A percentile compares a stretch with the other conserved stretches of the same genome.
Conservation (phyloP, 768 basidiomycete species). For the Leccinum obscurum region DNA sequence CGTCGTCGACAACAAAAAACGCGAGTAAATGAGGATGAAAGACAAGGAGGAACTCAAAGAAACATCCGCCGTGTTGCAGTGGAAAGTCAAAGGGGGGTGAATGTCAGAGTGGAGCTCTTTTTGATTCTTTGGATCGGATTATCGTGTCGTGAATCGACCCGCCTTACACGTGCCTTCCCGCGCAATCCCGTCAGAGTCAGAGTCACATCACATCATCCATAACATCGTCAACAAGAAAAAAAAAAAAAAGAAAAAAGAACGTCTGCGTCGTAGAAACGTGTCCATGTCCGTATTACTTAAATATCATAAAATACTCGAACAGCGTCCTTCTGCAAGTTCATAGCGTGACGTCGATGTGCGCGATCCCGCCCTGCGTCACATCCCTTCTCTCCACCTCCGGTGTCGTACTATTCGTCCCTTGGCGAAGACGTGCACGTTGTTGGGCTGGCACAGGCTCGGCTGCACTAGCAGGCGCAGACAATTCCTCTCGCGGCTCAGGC, state of each 20-base stretch:
- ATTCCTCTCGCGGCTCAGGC: background rate
- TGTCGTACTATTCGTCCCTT: conserved; percentile 13
- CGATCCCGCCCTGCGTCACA: conserved; percentile 26
- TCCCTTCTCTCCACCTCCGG: conserved; percentile 26
- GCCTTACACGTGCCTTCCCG: conserved; percentile 17
- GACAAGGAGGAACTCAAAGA: background rate
- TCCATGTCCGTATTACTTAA: conserved; percentile 2
- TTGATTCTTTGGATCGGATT: conserved; percentile 27
- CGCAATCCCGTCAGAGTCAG: conserved; percentile 3
- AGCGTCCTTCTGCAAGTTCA: conserved; percentile 8
- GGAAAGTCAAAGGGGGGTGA: background rate
- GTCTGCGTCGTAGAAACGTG: background rate
- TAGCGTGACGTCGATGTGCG: conserved; percentile 24
- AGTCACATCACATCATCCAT: background rate
- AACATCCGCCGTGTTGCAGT: background rate
- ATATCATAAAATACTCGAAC: conserved; percentile 21
- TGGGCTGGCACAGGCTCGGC: background rate
- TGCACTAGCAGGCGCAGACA: background rate
- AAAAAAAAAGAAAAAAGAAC: too few species aligned
- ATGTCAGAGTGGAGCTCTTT: conserved; percentile 3
- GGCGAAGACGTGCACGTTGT: conserved; percentile 24
- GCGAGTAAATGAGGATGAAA: background rate
- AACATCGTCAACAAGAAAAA: background rate
- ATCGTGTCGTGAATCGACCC: conserved; percentile 19
- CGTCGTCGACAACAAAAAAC: too few species aligned